Evolutionary conservation across 2,329 filamentous ascomycete genomes (phyloP).

Genomic region (Trichoderma brevicompactum): DNA sequence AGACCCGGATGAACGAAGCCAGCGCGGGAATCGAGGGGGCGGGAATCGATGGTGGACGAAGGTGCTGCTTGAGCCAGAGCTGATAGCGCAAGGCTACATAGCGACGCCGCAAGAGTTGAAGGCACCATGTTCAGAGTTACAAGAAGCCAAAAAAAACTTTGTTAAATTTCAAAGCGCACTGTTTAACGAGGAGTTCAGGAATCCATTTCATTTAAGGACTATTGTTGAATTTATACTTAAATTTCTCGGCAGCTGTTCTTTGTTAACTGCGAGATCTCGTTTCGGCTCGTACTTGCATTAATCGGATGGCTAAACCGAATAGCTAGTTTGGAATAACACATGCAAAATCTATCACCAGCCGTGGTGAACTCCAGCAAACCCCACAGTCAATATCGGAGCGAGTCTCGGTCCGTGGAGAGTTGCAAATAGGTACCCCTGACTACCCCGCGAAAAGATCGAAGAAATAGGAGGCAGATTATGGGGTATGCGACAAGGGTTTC

Average conservation of each 20-base stretch:
- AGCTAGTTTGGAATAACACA: background rate
- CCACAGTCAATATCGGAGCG: background rate
- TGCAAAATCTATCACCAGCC: background rate
- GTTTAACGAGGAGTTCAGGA: background rate
- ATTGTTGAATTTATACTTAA: background rate
- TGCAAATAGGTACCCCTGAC: background rate
- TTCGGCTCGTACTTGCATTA: background rate
- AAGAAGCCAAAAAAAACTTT: background rate
- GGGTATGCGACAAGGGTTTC: background rate
- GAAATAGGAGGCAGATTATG: background rate
- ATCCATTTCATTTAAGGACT: background rate
- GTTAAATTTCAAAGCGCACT: background rate
- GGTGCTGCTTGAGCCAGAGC: background rate
- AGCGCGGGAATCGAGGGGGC: conserved; percentile 1
- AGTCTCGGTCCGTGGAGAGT: background rate
- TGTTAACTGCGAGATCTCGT: background rate
- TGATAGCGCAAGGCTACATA: background rate
- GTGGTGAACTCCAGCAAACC: background rate
- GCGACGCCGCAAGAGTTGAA: background rate
- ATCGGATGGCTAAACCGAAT: background rate
- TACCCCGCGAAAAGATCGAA: conserved; percentile 1
- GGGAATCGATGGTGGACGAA: background rate
- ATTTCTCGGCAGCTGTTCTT: background rate
- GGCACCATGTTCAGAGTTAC: background rate
- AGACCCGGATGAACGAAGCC: background rate